These are phyloP conservation scores for Linanthus parryae DNA, from an alignment of 148 eudicot species.

Conservation along the genomic window DNA sequence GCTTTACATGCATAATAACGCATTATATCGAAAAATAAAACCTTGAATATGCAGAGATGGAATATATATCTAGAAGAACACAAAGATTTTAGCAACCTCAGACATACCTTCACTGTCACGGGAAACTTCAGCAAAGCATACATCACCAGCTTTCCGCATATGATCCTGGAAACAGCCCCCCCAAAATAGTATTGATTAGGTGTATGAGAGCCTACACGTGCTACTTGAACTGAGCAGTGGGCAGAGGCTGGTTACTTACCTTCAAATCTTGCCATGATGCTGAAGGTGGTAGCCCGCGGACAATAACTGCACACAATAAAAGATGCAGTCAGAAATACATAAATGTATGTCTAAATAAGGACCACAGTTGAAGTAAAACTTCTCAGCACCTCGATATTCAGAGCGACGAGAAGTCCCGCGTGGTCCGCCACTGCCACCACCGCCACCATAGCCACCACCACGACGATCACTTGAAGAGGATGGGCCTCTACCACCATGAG, in stretches of 20 bases:
- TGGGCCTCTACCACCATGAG: slow-evolving; percentile 96
- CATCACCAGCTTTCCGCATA: slow-evolving; percentile 99
- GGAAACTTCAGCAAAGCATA: slow-evolving; percentile 92
- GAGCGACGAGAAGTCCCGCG: slow-evolving; percentile 52
- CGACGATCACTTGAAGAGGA: slow-evolving; percentile 87
- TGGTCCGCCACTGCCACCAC: slow-evolving; percentile 29
- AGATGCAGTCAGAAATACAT: slow-evolving; percentile 2
- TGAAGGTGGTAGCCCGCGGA: slow-evolving; percentile 93
- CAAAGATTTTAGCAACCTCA: neutral
- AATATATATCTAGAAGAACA: too few species aligned
- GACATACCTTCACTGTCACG: slow-evolving; percentile 83
- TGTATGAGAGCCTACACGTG: too few species aligned
- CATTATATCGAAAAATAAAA: too few species aligned
- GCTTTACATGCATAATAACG: too few species aligned
- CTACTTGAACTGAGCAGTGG: too few species aligned
- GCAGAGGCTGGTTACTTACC: too few species aligned
- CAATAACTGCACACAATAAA: slow-evolving; percentile 46
- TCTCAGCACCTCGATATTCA: slow-evolving; percentile 77
- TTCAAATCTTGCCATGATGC: slow-evolving; percentile 99
- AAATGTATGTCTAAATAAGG: too few species aligned
- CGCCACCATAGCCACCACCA: slow-evolving; percentile 32
- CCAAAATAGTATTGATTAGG: neutral
- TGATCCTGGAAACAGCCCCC: slow-evolving; percentile 64
- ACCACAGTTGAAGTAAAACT: neutral
- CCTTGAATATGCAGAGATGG: too few species aligned